These are phyloP conservation scores for Eimeria tenella DNA, from an alignment of 169 alveolate genomes.

Conservation along the genomic window DNA sequence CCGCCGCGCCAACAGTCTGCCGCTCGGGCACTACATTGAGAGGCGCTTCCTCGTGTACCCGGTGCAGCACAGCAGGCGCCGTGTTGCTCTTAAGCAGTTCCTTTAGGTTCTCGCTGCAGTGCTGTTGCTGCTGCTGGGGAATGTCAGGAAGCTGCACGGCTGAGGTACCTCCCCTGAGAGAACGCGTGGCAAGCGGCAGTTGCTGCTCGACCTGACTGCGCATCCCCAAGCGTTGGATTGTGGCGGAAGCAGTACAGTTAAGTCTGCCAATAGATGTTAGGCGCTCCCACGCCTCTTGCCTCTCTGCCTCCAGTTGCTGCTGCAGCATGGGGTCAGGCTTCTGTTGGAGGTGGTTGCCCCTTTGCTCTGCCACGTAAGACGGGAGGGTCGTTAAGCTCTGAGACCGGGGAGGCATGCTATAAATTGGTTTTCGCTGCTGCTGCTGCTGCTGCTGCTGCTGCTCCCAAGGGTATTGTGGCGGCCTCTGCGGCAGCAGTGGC, in stretches of 20 bases:
- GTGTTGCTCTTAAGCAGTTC: constrained; percentile 43
- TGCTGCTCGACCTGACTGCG: neutral
- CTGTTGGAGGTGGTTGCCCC: neutral
- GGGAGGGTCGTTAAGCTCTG: constrained; percentile 35
- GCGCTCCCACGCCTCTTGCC: constrained; percentile 47
- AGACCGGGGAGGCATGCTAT: constrained; percentile 41
- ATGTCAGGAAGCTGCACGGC: constrained; percentile 38
- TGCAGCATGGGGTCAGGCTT: constrained; percentile 23
- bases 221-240: neutral
- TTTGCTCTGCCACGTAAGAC: neutral
- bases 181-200: neutral
- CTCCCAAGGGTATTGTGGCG: neutral
- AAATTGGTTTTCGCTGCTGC: neutral
- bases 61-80: constrained; percentile 47
- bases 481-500: constrained; percentile 24
- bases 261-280: neutral
- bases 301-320: constrained; percentile 40
- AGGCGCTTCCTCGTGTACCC: neutral
- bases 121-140: constrained; percentile 33
- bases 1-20: neutral
- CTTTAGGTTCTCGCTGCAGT: neutral
- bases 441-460: neutral
- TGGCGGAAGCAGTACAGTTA: neutral
- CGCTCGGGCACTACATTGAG: neutral
- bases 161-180: neutral